Percentiles rank a stretch among this genome's conserved stretches.
Evolutionary conservation across 495 filamentous ascomycete genomes (phyloP).

Genomic region (Xylaria sp.): DNA sequence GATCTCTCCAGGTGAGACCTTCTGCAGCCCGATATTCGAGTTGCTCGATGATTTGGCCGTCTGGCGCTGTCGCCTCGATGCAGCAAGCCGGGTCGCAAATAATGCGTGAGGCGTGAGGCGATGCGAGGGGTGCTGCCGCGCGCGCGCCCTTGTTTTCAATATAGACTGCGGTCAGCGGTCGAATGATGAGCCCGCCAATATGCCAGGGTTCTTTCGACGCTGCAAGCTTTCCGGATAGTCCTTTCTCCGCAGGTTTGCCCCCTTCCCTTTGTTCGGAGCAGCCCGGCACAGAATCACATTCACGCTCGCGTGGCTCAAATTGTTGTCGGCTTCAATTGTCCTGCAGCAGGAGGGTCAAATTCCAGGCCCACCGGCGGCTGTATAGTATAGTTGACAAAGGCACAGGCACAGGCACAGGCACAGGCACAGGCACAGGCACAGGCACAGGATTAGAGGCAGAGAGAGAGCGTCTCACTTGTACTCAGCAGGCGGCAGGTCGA

Average conservation of each 20-base stretch:
- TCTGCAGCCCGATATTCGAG: slow-evolving; percentile 31
- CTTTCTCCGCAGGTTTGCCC: slow-evolving; percentile 28
- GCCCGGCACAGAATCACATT: slow-evolving; percentile 20
- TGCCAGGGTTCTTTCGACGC: slow-evolving; percentile 16
- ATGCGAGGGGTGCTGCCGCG: slow-evolving; percentile 18
- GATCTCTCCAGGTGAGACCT: slow-evolving; percentile 39
- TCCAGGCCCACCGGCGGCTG: slow-evolving; percentile 11
- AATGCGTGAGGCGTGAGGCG: slow-evolving; percentile 7
- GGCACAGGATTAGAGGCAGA: slow-evolving; percentile 4
- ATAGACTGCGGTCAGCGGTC: slow-evolving; percentile 13
- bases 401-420: too few species aligned
- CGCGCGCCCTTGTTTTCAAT: slow-evolving; percentile 21
- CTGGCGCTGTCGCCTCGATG: slow-evolving; percentile 29
- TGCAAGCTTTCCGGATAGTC: slow-evolving; percentile 2
- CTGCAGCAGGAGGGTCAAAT: background rate
- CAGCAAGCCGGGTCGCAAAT: slow-evolving; percentile 28
- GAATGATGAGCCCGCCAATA: slow-evolving; percentile 15
- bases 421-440: background rate
- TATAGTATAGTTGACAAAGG: slow-evolving; percentile 4
- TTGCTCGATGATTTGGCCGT: slow-evolving; percentile 29
- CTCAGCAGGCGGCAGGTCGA: slow-evolving; percentile 11
- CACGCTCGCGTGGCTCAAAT: slow-evolving; percentile 13
- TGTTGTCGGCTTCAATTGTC: slow-evolving; percentile 21
- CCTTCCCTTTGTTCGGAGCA: slow-evolving; percentile 24
- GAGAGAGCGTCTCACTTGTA: slow-evolving; percentile 13